phyloP scores from a whole-genome alignment of 768 basidiomycete genomes.

The Lentinus brumalis region DNA sequence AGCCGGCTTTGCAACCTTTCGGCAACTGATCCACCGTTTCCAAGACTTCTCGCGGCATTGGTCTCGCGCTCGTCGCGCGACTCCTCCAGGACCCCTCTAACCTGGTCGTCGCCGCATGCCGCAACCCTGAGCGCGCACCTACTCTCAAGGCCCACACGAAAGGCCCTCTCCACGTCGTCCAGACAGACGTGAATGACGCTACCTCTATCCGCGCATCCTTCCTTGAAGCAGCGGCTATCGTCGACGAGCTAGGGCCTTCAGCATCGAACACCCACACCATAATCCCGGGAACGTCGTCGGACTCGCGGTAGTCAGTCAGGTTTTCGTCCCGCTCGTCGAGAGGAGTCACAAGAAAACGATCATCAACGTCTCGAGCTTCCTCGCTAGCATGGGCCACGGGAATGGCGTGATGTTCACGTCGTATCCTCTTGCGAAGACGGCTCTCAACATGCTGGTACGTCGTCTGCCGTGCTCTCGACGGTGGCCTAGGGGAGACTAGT shows the following conservation, averaged over 20 bases:
- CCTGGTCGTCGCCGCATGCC: constrained; percentile 34
- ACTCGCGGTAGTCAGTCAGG: constrained; percentile 34
- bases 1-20: not conserved
- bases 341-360: constrained; percentile 33
- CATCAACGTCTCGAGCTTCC: constrained; percentile 34
- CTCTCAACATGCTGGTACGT: constrained; percentile 42
- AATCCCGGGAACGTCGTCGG: constrained; percentile 33
- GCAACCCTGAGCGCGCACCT: constrained; percentile 27
- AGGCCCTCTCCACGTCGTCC: constrained; percentile 35
- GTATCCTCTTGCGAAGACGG: constrained; percentile 39
- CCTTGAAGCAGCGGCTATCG: constrained; percentile 23
- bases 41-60: constrained; percentile 34
- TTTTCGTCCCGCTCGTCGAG: constrained; percentile 36
- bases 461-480: too few species aligned
- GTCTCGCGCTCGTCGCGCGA: constrained; percentile 30
- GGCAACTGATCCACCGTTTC: not conserved
- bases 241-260: constrained; percentile 18
- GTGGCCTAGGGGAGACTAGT: too few species aligned
- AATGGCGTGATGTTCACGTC: constrained; percentile 25
- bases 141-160: constrained; percentile 22
- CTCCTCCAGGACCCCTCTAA: constrained; percentile 25
- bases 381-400: constrained; percentile 30
- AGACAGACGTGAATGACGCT: constrained; percentile 32
- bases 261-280: too few species aligned
- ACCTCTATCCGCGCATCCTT: constrained; percentile 25